Conservation (phyloP, 148 eudicot genomes). For the Rhododendron griersonianum region DNA sequence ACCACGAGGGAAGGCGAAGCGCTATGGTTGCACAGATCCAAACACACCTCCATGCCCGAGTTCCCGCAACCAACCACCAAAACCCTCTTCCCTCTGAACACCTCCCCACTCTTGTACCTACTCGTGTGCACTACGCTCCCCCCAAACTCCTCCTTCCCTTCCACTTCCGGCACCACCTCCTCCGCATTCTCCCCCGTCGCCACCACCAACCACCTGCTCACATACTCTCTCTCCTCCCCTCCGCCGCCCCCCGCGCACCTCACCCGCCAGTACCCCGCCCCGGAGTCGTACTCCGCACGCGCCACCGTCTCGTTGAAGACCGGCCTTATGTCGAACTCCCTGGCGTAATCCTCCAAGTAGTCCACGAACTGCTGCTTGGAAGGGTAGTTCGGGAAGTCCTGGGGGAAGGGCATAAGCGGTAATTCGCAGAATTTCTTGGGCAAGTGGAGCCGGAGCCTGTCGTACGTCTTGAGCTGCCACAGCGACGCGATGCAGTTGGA, state of each 20-base stretch:
- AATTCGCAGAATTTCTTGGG: slow-evolving; percentile 69
- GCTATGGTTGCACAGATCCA: slow-evolving; percentile 70
- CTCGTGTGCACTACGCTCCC: slow-evolving; percentile 56
- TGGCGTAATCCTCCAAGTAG: slow-evolving; percentile 51
- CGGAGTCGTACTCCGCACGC: slow-evolving; percentile 41
- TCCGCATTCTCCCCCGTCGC: slow-evolving; percentile 96
- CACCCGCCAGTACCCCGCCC: slow-evolving; percentile 55
- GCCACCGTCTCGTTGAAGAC: slow-evolving; percentile 35
- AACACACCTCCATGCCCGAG: slow-evolving; percentile 88
- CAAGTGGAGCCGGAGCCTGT: slow-evolving; percentile 54
- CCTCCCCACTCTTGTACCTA: slow-evolving; percentile 57
- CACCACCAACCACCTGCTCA: slow-evolving; percentile 66
- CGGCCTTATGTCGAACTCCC: slow-evolving; percentile 42
- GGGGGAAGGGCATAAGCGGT: slow-evolving; percentile 64
- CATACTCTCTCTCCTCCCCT: slow-evolving; percentile 35
- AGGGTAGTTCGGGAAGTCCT: slow-evolving; percentile 56
- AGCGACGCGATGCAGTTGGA: slow-evolving; percentile 58
- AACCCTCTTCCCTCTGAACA: slow-evolving; percentile 54
- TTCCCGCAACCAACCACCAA: slow-evolving; percentile 92
- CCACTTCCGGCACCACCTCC: slow-evolving; percentile 58
- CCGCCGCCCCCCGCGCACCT: slow-evolving; percentile 16
- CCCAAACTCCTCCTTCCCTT: slow-evolving; percentile 45
- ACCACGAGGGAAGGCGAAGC: slow-evolving; percentile 79
- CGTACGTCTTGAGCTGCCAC: slow-evolving; percentile 70
- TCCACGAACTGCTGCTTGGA: slow-evolving; percentile 46